These are phyloP conservation scores for Alternaria infectoria DNA, from an alignment of 2,329 filamentous ascomycete species.

Conservation along the genomic window DNA sequence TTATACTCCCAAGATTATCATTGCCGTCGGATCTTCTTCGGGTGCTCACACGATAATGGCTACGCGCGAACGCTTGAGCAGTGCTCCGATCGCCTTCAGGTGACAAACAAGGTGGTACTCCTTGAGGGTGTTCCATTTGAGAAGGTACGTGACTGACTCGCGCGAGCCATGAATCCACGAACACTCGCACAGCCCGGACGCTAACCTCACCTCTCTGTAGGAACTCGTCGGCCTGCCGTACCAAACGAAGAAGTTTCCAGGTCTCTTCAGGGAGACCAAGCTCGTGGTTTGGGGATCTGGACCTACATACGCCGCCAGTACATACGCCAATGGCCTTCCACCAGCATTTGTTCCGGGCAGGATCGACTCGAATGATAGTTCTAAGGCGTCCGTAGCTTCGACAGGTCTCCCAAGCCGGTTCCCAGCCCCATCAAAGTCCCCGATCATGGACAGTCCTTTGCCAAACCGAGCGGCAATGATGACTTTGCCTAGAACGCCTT, in stretches of 20 bases:
- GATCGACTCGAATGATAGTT: background rate
- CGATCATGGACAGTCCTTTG: conserved; percentile 28
- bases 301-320: background rate
- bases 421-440: conserved; percentile 27
- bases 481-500: conserved; percentile 34
- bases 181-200: too few relatives aligned
- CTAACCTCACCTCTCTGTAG: background rate
- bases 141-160: conserved; percentile 30
- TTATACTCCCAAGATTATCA: conserved; percentile 63
- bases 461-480: conserved; percentile 9
- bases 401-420: conserved; percentile 35
- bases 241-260: conserved; percentile 57
- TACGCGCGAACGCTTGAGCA: conserved; percentile 62
- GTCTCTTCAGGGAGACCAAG: conserved; percentile 62
- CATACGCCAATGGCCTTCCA: background rate
- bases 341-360: background rate
- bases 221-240: conserved; percentile 60
- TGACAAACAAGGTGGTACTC: conserved; percentile 59
- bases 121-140: conserved; percentile 64
- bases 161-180: too few relatives aligned
- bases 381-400: conserved; percentile 25
- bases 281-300: conserved; percentile 31
- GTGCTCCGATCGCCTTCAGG: conserved; percentile 53
- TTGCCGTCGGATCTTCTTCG: conserved; percentile 66
- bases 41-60: conserved; percentile 63